Evolutionary conservation across 306 rosid genomes (phyloP).

Genomic region (Lablab purpureus): DNA sequence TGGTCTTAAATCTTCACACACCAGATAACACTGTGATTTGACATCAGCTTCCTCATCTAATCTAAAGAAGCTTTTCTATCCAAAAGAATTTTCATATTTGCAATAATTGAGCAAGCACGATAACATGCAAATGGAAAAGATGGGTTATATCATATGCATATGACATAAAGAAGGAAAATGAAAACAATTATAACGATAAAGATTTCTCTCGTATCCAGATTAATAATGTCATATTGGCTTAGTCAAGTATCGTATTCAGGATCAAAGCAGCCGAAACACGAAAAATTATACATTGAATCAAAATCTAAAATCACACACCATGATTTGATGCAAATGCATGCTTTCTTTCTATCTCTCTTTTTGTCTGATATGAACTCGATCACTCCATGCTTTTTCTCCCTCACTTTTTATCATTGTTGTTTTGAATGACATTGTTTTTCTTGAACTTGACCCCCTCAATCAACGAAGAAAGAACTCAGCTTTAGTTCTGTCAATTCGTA

Average conservation of each 20-base stretch:
- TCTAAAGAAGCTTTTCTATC: neutral
- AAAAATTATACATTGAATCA: neutral
- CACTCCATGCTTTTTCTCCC: neutral
- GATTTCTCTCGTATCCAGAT: neutral
- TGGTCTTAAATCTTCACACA: neutral
- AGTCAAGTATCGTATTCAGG: neutral
- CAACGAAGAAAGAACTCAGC: neutral
- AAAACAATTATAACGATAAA: neutral
- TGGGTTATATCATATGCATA: too few species aligned
- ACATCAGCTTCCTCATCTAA: neutral
- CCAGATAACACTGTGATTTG: neutral
- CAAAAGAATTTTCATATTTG: neutral
- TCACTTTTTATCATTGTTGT: constrained; percentile 2
- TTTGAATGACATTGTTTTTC: neutral
- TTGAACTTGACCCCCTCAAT: constrained; percentile 21
- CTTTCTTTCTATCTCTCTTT: neutral
- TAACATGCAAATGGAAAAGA: neutral
- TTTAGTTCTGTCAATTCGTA: neutral
- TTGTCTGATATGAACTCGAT: neutral
- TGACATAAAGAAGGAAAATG: neutral
- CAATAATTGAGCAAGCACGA: neutral
- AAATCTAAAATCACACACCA: neutral
- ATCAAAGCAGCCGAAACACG: neutral
- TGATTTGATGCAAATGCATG: constrained; percentile 18
- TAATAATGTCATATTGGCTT: neutral